Percentiles rank a stretch among this genome's conserved stretches.
Evolutionary conservation across 495 filamentous ascomycete genomes (phyloP).

Genomic region (Aspergillus heteromorphus): DNA sequence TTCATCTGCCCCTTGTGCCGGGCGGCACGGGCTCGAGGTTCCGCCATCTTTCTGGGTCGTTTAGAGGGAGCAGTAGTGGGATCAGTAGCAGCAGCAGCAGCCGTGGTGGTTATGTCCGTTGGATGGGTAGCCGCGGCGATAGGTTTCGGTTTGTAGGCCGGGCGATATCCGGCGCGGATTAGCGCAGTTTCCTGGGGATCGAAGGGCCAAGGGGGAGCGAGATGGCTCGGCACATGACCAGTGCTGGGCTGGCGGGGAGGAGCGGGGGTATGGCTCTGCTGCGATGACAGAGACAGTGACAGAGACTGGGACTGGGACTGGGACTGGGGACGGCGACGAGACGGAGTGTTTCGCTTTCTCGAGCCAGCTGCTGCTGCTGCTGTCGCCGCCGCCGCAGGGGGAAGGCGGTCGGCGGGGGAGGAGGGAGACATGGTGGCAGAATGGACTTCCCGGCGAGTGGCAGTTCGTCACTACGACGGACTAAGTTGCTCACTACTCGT

Average conservation of each 20-base stretch:
- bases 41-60: conserved; percentile 40
- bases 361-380: neutral
- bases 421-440: conserved; percentile 16
- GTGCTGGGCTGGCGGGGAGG: conserved; percentile 3
- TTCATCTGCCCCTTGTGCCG: conserved; percentile 88
- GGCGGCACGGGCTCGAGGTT: conserved; percentile 69
- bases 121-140: neutral
- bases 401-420: conserved; percentile 12
- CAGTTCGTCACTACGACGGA: too few relatives aligned
- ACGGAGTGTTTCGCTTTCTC: too few relatives aligned
- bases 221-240: conserved; percentile 9
- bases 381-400: neutral
- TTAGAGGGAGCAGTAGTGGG: neutral
- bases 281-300: conserved; percentile 4
- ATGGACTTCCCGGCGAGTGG: too few relatives aligned
- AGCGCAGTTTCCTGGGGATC: conserved; percentile 20
- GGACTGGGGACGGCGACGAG: too few relatives aligned
- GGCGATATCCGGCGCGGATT: conserved; percentile 24
- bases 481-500: too few relatives aligned
- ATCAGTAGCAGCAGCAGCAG: too few relatives aligned
- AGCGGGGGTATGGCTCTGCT: neutral
- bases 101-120: too few relatives aligned
- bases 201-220: conserved; percentile 16
- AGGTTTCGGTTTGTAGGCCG: conserved; percentile 14
- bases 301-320: too few relatives aligned